phyloP scores from a whole-genome alignment of 2,329 filamentous ascomycete species.

The Chaetomium globosum region DNA sequence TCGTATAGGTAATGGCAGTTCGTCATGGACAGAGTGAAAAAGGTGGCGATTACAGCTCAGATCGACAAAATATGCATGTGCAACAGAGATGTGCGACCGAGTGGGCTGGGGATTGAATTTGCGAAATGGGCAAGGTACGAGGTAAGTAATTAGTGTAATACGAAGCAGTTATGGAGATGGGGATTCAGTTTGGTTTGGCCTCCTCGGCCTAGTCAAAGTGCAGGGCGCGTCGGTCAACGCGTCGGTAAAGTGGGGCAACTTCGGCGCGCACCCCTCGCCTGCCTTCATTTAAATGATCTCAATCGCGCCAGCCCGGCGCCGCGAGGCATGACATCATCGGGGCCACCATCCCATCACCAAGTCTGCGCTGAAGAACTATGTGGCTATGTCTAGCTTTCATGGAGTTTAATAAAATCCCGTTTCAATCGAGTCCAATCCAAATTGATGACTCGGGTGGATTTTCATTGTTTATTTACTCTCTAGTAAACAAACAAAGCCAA shows the following conservation, averaged over 20 bases:
- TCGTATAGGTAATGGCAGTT: not conserved
- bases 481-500: not conserved
- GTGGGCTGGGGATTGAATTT: not conserved
- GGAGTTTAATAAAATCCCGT: not conserved
- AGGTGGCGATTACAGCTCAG: not conserved
- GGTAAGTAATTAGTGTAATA: too few relatives aligned
- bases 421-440: not conserved
- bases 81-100: not conserved
- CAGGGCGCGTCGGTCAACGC: slow-evolving; percentile 9
- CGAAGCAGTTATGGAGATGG: not conserved
- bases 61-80: not conserved
- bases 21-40: not conserved
- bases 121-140: too few relatives aligned
- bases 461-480: not conserved
- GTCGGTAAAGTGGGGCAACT: slow-evolving; percentile 12
- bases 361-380: not conserved
- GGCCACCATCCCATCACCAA: not conserved
- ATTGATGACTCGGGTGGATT: not conserved
- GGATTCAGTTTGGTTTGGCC: not conserved
- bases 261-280: slow-evolving; percentile 4
- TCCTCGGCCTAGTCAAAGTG: not conserved
- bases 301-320: not conserved
- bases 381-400: too few relatives aligned
- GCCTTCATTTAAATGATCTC: not conserved
- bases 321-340: slow-evolving; percentile 9